Percentiles rank a stretch among this genome's conserved stretches.
Evolutionary conservation across 2,329 filamentous ascomycete genomes (phyloP).

Genomic region (Dactylellina sp.): DNA sequence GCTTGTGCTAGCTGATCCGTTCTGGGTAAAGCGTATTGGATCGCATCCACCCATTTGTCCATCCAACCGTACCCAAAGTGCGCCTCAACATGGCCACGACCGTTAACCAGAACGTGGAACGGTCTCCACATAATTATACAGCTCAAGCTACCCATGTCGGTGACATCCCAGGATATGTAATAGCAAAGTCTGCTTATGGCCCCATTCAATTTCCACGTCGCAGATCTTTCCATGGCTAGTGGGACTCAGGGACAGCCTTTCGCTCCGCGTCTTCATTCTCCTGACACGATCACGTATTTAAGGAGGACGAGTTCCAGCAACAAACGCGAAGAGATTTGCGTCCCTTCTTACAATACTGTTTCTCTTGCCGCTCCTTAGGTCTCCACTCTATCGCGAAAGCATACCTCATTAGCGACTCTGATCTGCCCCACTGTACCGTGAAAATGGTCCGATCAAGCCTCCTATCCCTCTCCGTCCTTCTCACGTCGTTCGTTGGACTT

Average conservation of each 20-base stretch:
- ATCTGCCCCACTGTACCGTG: not conserved
- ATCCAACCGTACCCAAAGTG: conserved; percentile 12
- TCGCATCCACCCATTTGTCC: conserved; percentile 8
- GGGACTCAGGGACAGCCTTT: conserved; percentile 1
- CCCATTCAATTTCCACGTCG: conserved; percentile 9
- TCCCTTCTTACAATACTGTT: conserved; percentile 10
- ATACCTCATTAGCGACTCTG: too few species aligned
- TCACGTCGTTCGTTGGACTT: conserved; percentile 25
- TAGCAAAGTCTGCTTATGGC: conserved; percentile 4
- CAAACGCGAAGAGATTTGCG: conserved; percentile 17
- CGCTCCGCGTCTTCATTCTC: not conserved
- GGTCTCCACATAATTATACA: not conserved
- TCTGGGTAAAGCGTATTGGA: conserved; percentile 27
- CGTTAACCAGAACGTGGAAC: not conserved
- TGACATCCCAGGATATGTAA: not conserved
- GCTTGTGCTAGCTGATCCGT: conserved; percentile 8
- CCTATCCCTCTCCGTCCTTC: conserved; percentile 21
- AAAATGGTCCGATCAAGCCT: conserved; percentile 29
- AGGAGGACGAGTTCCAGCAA: conserved; percentile 10
- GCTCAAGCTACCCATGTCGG: not conserved
- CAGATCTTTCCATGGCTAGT: conserved; percentile 10
- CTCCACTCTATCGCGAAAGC: too few species aligned
- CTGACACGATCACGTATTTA: conserved; percentile 13
- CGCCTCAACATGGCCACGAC: conserved; percentile 13
- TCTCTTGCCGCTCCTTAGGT: not conserved